Conservation (phyloP, 495 filamentous ascomycete genomes). For the Terfezia boudieri region DNA sequence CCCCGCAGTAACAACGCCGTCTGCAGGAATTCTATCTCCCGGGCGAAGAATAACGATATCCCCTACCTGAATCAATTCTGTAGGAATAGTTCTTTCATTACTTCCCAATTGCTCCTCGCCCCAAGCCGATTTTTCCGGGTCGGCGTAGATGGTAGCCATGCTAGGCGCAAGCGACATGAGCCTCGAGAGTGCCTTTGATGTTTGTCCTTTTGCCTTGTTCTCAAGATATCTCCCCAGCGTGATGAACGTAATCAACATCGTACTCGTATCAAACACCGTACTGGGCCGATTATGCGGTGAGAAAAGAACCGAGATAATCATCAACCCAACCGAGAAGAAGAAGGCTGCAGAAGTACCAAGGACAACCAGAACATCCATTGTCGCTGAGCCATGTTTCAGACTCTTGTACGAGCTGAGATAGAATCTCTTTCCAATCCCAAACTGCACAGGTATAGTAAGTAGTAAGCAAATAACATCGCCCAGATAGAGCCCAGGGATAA, state of each 20-base stretch:
- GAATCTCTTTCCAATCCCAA: conserved; percentile 84
- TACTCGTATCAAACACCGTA: conserved; percentile 92
- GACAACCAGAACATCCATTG: conserved; percentile 94
- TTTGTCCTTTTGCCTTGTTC: conserved; percentile 90
- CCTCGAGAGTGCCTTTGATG: conserved; percentile 77
- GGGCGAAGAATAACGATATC: conserved; percentile 85
- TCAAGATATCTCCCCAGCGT: conserved; percentile 80
- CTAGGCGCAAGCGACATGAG: conserved; percentile 91
- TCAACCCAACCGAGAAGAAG: conserved; percentile 82
- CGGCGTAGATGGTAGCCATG: conserved; percentile 95
- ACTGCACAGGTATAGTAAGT: conserved; percentile 84
- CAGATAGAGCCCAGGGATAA: conserved; percentile 54
- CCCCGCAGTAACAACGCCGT: conserved; percentile 66
- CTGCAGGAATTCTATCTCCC: conserved; percentile 90
- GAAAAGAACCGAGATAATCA: conserved; percentile 53
- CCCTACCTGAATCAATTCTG: conserved; percentile 82
- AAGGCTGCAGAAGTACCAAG: conserved; percentile 92
- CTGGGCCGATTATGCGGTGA: conserved; percentile 51
- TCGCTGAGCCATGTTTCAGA: conserved; percentile 67
- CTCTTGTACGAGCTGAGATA: conserved; percentile 82
- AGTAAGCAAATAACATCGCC: conserved; percentile 65
- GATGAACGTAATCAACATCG: conserved; percentile 96
- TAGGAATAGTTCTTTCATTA: conserved; percentile 68
- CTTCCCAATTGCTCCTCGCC: conserved; percentile 29
- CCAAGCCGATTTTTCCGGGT: conserved; percentile 53